These are phyloP conservation scores for Apiotrichum sp. DNA, from an alignment of 1,284 basidiomycete species.

Conservation along the genomic window DNA sequence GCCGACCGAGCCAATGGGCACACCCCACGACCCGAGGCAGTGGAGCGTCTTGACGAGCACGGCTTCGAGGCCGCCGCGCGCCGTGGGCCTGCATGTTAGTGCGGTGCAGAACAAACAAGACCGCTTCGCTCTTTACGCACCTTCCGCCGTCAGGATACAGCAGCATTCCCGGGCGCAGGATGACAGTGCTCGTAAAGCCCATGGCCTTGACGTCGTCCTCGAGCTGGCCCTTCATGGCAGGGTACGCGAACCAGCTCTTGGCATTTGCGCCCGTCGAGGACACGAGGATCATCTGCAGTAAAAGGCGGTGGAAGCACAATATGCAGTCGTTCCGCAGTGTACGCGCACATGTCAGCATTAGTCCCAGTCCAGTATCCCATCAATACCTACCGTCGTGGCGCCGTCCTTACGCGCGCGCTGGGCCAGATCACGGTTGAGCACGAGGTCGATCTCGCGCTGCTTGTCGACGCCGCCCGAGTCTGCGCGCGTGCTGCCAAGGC, in stretches of 20 bases:
- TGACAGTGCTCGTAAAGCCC: conserved; percentile 33
- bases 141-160: conserved; percentile 25
- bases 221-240: conserved; percentile 39
- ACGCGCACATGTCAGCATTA: neutral
- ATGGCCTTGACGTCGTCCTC: conserved; percentile 37
- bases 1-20: conserved; percentile 17
- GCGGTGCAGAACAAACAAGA: neutral
- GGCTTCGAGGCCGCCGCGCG: conserved; percentile 15
- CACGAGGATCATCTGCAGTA: conserved; percentile 37
- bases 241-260: conserved; percentile 28
- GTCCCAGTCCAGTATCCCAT: neutral
- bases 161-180: conserved; percentile 38
- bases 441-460: conserved; percentile 35
- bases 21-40: conserved; percentile 18
- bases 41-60: conserved; percentile 13
- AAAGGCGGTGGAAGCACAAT: neutral
- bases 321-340: too few relatives aligned
- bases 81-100: conserved; percentile 12
- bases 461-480: conserved; percentile 29
- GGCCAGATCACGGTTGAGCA: conserved; percentile 37
- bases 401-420: conserved; percentile 38
- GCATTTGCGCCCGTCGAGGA: conserved; percentile 27
- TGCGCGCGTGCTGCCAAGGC: conserved; percentile 41
- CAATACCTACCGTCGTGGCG: conserved; percentile 29
- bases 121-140: conserved; percentile 14